Evolutionary conservation across 202 grass and related monocot genomes (phyloP).

Genomic region (Sporobolus alterniflorus): DNA sequence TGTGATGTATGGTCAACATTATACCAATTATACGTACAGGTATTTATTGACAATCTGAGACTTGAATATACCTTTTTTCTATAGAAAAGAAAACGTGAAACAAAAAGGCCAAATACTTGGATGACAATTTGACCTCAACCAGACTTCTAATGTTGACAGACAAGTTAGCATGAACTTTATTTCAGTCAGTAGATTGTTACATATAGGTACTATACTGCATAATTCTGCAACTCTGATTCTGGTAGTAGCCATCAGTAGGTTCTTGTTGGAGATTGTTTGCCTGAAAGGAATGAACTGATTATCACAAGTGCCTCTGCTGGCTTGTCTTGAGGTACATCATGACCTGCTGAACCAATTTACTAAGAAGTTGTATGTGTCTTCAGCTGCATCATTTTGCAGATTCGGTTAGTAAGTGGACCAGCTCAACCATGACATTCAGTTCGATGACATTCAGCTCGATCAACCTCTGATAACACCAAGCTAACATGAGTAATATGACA

Average conservation of each 20-base stretch:
- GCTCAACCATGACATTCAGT: not conserved
- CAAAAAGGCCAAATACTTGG: not conserved
- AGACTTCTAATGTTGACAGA: not conserved
- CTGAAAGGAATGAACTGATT: constrained; percentile 67
- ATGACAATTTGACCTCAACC: not conserved
- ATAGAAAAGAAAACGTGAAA: not conserved
- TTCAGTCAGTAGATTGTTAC: not conserved
- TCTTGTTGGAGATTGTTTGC: constrained; percentile 50
- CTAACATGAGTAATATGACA: not conserved
- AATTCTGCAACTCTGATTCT: not conserved
- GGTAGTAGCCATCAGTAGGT: constrained; percentile 8
- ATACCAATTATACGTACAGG: not conserved
- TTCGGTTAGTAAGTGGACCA: not conserved
- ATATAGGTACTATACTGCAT: not conserved
- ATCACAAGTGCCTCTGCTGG: constrained; percentile 73
- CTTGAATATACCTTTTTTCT: not conserved
- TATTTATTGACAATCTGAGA: not conserved
- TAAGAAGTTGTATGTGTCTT: constrained; percentile 76
- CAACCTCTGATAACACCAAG: constrained; percentile 39
- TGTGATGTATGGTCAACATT: not conserved
- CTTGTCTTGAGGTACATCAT: constrained; percentile 87
- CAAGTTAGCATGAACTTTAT: not conserved
- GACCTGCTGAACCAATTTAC: constrained; percentile 86
- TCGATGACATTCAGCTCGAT: not conserved
- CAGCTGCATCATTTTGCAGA: constrained; percentile 36